Evolutionary conservation across 2,329 filamentous ascomycete species (phyloP).

Genomic region (Fusarium verticillioides): DNA sequence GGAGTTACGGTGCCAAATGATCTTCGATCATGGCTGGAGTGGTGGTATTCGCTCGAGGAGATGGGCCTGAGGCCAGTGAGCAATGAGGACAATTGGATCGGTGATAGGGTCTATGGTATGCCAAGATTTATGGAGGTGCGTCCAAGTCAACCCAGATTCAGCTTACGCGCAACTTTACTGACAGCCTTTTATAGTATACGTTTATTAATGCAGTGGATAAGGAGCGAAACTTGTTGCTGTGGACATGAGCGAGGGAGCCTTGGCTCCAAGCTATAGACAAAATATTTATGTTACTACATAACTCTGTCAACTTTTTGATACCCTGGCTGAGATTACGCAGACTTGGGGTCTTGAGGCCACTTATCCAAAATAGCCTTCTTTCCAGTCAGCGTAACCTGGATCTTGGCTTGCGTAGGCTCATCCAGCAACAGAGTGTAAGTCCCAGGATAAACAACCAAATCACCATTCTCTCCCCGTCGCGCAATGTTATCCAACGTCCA

Average conservation of each 20-base stretch:
- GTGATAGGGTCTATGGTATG: neutral
- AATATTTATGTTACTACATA: neutral
- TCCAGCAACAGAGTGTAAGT: constrained; percentile 3
- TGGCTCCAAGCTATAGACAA: rapidly evolving
- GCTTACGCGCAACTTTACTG: rapidly evolving
- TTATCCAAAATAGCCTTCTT: neutral
- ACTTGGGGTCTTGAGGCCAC: neutral
- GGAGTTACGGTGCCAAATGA: neutral
- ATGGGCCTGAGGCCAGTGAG: neutral
- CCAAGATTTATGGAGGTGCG: neutral
- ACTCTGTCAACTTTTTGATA: rapidly evolving
- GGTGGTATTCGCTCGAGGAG: neutral
- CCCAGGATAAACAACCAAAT: constrained; percentile 2
- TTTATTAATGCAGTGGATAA: neutral
- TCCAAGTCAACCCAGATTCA: neutral
- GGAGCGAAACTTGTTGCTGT: neutral
- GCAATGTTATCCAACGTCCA: constrained; percentile 18
- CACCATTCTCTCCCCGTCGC: neutral
- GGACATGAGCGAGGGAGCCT: neutral
- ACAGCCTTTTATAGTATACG: neutral
- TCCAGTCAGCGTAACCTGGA: neutral
- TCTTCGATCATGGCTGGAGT: neutral
- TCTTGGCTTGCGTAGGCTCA: neutral
- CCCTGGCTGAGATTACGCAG: rapidly evolving
- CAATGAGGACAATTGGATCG: neutral